Conservation (phyloP, 768 basidiomycete genomes). For the Termitomyces sp. region DNA sequence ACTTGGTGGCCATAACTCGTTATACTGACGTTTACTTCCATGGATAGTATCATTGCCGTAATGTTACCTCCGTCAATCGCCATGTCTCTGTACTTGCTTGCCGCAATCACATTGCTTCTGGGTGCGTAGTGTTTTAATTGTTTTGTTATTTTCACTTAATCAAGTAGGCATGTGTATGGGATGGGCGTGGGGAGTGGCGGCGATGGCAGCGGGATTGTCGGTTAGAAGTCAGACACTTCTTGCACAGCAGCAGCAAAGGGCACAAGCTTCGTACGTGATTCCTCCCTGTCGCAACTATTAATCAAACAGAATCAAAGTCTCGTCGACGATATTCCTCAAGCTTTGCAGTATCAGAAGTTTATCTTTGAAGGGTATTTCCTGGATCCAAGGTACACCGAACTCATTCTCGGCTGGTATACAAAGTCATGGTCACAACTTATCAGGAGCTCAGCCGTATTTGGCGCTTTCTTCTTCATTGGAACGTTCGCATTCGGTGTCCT, state of each 20-base stretch:
- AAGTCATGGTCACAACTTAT: neutral
- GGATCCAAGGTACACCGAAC: constrained; percentile 29
- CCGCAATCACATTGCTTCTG: constrained; percentile 24
- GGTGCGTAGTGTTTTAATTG: constrained; percentile 17
- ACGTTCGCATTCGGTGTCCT: constrained; percentile 31
- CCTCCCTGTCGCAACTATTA: neutral
- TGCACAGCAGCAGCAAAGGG: constrained; percentile 25
- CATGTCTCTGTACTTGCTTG: constrained; percentile 30
- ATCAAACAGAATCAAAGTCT: constrained; percentile 13
- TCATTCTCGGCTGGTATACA: constrained; percentile 22
- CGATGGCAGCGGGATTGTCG: constrained; percentile 34
- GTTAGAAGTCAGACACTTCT: constrained; percentile 29
- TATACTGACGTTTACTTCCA: neutral
- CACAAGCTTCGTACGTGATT: constrained; percentile 28
- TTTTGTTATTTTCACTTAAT: neutral
- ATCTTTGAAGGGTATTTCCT: constrained; percentile 35
- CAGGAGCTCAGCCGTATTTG: constrained; percentile 38
- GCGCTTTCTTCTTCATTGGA: constrained; percentile 37
- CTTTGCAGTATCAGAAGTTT: constrained; percentile 25
- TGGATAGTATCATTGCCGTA: constrained; percentile 29
- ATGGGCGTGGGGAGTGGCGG: constrained; percentile 41
- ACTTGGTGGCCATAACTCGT: neutral
- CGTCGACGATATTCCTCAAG: constrained; percentile 19
- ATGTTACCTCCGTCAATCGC: constrained; percentile 35
- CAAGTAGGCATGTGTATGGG: constrained; percentile 34